Evolutionary conservation across 129 eudicot species (phyloP).

Genomic region (Artemisia annua): DNA sequence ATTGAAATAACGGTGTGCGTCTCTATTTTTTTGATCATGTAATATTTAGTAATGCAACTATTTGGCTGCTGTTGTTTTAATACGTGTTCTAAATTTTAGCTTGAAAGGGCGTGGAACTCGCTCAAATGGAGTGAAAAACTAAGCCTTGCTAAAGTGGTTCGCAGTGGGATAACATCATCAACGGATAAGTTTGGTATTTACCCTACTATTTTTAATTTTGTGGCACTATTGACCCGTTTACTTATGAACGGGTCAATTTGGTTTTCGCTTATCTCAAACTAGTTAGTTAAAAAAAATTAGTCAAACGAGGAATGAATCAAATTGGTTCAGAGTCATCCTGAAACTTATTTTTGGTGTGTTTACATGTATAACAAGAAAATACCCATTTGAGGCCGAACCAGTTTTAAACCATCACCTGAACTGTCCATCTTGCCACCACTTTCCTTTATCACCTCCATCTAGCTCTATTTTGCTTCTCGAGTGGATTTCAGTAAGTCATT

Average conservation of each 20-base stretch:
- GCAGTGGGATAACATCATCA: constrained; percentile 65
- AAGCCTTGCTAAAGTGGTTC: constrained; percentile 52
- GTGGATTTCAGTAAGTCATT: not conserved
- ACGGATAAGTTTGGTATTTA: constrained; percentile 49
- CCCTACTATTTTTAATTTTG: too few relatives aligned
- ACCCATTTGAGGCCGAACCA: not conserved
- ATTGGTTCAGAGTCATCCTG: too few relatives aligned
- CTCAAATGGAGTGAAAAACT: constrained; percentile 79
- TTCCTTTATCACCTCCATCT: too few relatives aligned
- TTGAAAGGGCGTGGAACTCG: constrained; percentile 93
- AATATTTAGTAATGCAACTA: not conserved
- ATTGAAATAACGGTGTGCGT: constrained; percentile 83
- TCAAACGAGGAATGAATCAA: too few relatives aligned
- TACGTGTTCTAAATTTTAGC: constrained; percentile 42
- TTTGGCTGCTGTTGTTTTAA: not conserved
- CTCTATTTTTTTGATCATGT: not conserved
- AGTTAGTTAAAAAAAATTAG: too few relatives aligned
- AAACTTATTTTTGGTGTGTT: too few relatives aligned
- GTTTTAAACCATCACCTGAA: not conserved
- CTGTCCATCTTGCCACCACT: not conserved
- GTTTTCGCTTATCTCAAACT: too few relatives aligned
- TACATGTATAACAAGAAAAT: too few relatives aligned
- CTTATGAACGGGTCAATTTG: not conserved
- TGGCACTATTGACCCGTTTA: not conserved
- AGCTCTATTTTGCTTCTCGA: not conserved